phyloP scores from a whole-genome alignment of 2,329 filamentous ascomycete genomes.

The Paecilomyces dactylethromorphus region DNA sequence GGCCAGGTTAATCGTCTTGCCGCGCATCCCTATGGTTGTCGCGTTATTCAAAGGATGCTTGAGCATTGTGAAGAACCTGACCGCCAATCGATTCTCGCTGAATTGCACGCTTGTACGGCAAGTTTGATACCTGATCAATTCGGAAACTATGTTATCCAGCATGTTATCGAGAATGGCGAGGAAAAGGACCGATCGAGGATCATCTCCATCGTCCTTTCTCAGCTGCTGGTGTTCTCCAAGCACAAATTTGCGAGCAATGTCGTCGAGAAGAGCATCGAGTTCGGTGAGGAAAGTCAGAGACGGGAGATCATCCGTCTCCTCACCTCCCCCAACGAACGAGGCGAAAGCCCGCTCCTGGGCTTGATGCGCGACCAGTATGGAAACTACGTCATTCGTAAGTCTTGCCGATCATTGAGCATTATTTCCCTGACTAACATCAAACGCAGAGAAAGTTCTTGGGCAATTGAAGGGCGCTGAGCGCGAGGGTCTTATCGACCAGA shows the following conservation, averaged over 20 bases:
- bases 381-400: constrained; percentile 95
- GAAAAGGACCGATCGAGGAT: constrained; percentile 66
- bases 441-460: constrained; percentile 69
- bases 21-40: constrained; percentile 78
- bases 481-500: constrained; percentile 54
- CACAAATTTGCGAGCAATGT: constrained; percentile 98
- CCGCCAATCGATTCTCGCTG: constrained; percentile 64
- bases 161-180: constrained; percentile 75
- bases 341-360: constrained; percentile 62
- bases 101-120: constrained; percentile 67
- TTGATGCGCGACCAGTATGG: constrained; percentile 88
- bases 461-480: constrained; percentile 56
- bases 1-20: constrained; percentile 69
- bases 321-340: constrained; percentile 54
- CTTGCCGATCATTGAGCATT: not conserved
- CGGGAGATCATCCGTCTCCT: constrained; percentile 61
- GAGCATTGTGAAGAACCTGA: constrained; percentile 72
- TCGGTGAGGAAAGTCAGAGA: constrained; percentile 63
- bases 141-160: constrained; percentile 94
- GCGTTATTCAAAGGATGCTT: constrained; percentile 86
- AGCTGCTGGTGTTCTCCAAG: constrained; percentile 72
- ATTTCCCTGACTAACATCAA: constrained; percentile 16
- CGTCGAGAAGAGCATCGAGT: constrained; percentile 83
- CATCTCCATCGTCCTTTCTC: constrained; percentile 64
- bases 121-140: constrained; percentile 78